phyloP scores from a whole-genome alignment of 257 asterid species.

The Capsicum chinense region DNA sequence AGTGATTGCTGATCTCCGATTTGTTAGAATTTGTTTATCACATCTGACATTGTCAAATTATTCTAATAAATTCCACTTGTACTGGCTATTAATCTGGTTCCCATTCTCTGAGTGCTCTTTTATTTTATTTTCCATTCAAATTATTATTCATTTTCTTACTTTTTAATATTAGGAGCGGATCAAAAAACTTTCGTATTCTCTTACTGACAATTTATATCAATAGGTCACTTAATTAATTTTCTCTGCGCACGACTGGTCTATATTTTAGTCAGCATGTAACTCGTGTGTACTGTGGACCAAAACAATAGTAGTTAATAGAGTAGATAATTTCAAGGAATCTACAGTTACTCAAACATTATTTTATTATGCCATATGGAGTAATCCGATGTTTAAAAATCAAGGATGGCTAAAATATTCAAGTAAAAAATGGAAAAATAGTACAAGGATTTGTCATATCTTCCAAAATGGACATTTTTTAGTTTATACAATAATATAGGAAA shows the following conservation, averaged over 20 bases:
- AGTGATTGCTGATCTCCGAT: too few relatives aligned
- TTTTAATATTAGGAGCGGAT: not conserved
- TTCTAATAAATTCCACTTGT: not conserved
- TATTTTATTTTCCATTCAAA: not conserved
- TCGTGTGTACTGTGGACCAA: not conserved
- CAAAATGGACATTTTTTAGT: not conserved
- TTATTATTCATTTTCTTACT: not conserved
- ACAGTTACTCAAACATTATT: not conserved
- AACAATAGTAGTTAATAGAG: not conserved
- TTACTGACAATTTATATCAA: not conserved
- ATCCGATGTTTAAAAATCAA: not conserved
- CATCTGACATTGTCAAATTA: not conserved
- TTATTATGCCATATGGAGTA: not conserved
- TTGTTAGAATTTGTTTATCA: not conserved
- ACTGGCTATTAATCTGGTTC: not conserved
- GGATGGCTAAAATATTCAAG: not conserved
- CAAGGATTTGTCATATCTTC: not conserved
- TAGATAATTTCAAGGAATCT: constrained; percentile 6
- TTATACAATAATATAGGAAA: not conserved
- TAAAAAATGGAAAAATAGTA: not conserved
- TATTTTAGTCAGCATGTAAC: not conserved
- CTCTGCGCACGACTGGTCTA: not conserved
- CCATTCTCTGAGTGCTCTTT: not conserved
- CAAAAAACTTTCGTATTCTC: not conserved
- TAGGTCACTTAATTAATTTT: not conserved